Base-by-base conservation (phyloP, 768 basidiomycete genomes). In the Mycena floridula region DNA sequence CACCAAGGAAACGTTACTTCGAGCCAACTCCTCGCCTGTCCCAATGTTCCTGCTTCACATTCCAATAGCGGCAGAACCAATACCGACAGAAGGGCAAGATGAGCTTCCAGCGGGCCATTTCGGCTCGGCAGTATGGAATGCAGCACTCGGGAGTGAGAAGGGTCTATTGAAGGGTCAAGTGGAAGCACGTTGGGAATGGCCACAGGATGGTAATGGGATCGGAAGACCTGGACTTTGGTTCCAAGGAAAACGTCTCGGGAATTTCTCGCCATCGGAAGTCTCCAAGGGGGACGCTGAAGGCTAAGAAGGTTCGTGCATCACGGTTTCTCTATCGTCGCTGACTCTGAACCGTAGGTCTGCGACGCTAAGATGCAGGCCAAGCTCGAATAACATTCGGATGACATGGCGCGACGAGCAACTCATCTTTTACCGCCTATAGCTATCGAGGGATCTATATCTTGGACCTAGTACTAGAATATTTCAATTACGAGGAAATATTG, bases 11-110 rank as follows among this genome's bases (percentile, higher is more conserved):
- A 78, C 90, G 0, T 57, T 87, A 44, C 67, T 83, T 1, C 80
- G 81, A 9, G 89, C 84, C 1, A 74, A 81, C 48, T 79, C 82
- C 9, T 92, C 89, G 1, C 70, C 76, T 0, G 72, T 91, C 11
- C 93, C 93, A 0, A 76, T 94, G 45, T 73, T 90, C 45, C 72
- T 96, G 11, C 58, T 95, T 2, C 82, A 94, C 50, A 62, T 96
- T 3, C 90, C 91, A 2, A 23, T 25, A 18, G 35, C 37, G 3
- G 26, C 45, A 13, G 50, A 45, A 0, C n/a, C n/a, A n/a, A n/a
- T n/a, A n/a, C n/a, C n/a, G n/a, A n/a, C n/a, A n/a, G n/a, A n/a
- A n/a, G n/a, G n/a, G n/a, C 49, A 53, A 20, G 37, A 20, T 37
- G 51, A 45, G 28, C 16, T 24, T 21, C 40, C 43, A 25, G 20